phyloP scores from a whole-genome alignment of 805 yeast species.

The Hanseniaspora vineae region DNA sequence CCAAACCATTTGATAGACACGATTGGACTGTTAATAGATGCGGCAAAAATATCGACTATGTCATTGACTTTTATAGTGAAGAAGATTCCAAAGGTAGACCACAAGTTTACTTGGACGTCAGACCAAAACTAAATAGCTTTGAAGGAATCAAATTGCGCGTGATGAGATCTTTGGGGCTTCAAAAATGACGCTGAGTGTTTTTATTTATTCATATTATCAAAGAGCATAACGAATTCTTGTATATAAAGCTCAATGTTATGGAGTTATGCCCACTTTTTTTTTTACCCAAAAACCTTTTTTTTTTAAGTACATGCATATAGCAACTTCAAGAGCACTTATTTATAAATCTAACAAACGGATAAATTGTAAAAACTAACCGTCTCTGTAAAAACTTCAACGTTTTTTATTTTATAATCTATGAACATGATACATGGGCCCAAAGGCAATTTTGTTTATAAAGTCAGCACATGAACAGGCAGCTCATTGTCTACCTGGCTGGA shows the following conservation, averaged over 20 bases:
- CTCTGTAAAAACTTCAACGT: no score
- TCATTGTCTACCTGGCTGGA: slow-evolving; percentile 26
- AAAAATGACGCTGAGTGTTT: not conserved
- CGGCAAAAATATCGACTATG: slow-evolving; percentile 75
- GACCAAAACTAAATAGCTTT: slow-evolving; percentile 75
- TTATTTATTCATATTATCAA: not conserved
- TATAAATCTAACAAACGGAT: no score
- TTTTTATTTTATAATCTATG: no score
- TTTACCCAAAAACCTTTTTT: no score
- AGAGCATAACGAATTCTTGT: not conserved
- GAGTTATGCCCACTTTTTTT: not conserved
- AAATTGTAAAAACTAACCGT: no score
- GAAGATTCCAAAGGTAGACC: slow-evolving; percentile 30
- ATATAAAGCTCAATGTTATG: not conserved
- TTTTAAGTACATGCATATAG: no score
- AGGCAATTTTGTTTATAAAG: no score
- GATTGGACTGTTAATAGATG: slow-evolving; percentile 88
- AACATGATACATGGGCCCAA: no score
- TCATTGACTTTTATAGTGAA: slow-evolving; percentile 72
- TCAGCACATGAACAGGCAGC: no score
- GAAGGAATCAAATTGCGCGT: slow-evolving; percentile 73
- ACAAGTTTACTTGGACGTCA: slow-evolving; percentile 67
- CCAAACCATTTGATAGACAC: slow-evolving; percentile 87
- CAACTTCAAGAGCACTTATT: no score
- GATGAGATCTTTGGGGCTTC: slow-evolving; percentile 44